Percentiles rank a stretch among this genome's conserved stretches.
These are phyloP conservation scores for Orbilia oligospora DNA, from an alignment of 2,329 filamentous ascomycete species.

Conservation along the genomic window DNA sequence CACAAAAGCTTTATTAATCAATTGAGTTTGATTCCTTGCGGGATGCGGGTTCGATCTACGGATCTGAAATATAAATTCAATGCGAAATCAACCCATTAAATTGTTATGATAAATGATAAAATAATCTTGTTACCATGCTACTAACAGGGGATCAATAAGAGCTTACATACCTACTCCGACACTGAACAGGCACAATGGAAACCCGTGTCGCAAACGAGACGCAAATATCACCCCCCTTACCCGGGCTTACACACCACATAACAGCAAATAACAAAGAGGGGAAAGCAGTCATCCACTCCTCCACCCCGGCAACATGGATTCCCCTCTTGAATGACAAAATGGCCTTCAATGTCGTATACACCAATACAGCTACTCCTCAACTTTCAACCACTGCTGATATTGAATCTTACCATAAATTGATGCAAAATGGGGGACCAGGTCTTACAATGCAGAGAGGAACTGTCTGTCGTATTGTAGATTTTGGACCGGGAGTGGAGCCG, in stretches of 20 bases:
- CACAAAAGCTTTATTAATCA: too few relatives aligned
- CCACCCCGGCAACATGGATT: constrained; percentile 61
- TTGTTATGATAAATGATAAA: too few relatives aligned
- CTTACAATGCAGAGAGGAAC: constrained; percentile 66
- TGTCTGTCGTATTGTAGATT: constrained; percentile 70
- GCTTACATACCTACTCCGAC: too few relatives aligned
- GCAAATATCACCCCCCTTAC: constrained; percentile 26
- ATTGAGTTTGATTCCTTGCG: too few relatives aligned
- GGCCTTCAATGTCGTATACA: constrained; percentile 68
- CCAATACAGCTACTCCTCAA: constrained; percentile 67
- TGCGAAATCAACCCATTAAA: too few relatives aligned
- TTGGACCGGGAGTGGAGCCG: constrained; percentile 68
- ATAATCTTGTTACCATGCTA: too few relatives aligned
- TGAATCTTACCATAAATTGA: constrained; percentile 63
- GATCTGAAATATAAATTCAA: too few relatives aligned
- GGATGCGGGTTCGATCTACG: too few relatives aligned
- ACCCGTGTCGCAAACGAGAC: constrained; percentile 18
- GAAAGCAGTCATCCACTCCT: constrained; percentile 67
- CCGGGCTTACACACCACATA: constrained; percentile 64
- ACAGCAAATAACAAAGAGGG: constrained; percentile 67
- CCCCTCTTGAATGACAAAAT: constrained; percentile 65
- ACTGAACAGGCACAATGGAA: neutral
- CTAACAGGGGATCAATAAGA: too few relatives aligned
- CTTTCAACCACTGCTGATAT: constrained; percentile 67
- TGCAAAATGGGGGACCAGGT: constrained; percentile 44